Evolutionary conservation across 1,284 basidiomycete genomes (phyloP).

Genomic region (Rhodofomes roseus): DNA sequence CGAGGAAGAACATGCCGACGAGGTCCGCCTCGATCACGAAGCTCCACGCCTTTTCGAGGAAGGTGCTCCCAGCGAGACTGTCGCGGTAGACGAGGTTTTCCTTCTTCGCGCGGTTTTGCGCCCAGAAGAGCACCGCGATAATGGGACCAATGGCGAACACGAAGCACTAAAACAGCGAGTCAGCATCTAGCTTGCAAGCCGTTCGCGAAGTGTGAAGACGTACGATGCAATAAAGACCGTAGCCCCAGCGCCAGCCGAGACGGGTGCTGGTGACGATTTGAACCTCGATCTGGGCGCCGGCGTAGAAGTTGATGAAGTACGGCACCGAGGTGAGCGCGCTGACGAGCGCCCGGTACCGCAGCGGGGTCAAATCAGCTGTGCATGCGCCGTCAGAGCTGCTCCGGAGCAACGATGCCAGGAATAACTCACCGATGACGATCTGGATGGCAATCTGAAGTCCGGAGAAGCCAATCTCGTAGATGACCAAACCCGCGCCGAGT

Average conservation of each 20-base stretch:
- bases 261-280: constrained; percentile 44
- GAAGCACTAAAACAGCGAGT: constrained; percentile 62
- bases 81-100: constrained; percentile 37
- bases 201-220: not conserved
- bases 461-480: constrained; percentile 4
- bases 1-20: constrained; percentile 56
- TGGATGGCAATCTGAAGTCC: constrained; percentile 74
- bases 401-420: not conserved
- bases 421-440: constrained; percentile 47
- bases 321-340: constrained; percentile 63
- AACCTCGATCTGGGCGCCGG: constrained; percentile 68
- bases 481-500: not conserved
- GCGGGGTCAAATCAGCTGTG: constrained; percentile 71
- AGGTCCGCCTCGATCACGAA: constrained; percentile 53
- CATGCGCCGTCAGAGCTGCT: not conserved
- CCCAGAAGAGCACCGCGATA: constrained; percentile 69
- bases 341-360: constrained; percentile 76
- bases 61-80: not conserved
- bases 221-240: constrained; percentile 29
- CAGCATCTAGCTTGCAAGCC: no score
- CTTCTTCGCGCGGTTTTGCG: constrained; percentile 59
- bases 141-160: constrained; percentile 53
- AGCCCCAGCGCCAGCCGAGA: constrained; percentile 74
- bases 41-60: constrained; percentile 24
- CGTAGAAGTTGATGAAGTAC: constrained; percentile 65